Conservation (phyloP, 371 early-diverging fungal species). For the Phascolomyces articulosus region DNA sequence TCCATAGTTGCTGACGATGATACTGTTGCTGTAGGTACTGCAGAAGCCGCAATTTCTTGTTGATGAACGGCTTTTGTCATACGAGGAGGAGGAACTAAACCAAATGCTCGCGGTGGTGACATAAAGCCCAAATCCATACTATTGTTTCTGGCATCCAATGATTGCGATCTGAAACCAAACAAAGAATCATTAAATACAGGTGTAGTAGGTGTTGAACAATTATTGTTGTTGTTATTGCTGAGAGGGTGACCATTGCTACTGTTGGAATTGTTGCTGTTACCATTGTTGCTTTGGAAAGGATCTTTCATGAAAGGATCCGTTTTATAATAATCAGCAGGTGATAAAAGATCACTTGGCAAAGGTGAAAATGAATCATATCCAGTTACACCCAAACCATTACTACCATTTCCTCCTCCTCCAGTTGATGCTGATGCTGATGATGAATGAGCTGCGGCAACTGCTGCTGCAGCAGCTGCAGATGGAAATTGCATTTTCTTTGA, state of each 20-base stretch:
- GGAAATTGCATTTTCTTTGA: slow-evolving; percentile 23
- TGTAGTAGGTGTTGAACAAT: no score
- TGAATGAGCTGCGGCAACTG: no score
- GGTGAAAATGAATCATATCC: slow-evolving; percentile 48
- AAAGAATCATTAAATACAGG: slow-evolving; percentile 29
- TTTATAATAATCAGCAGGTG: slow-evolving; percentile 58
- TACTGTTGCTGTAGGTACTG: no score
- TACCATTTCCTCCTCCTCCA: no score
- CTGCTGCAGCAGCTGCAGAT: slow-evolving; percentile 15
- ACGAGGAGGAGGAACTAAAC: slow-evolving; percentile 18
- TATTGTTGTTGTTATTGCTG: no score
- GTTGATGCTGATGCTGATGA: slow-evolving; percentile 9
- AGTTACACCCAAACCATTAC: no score
- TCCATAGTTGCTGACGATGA: slow-evolving; percentile 21
- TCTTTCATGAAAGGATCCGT: slow-evolving; percentile 55
- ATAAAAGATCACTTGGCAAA: slow-evolving; percentile 65
- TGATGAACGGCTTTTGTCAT: not conserved
- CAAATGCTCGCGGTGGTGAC: slow-evolving; percentile 27
- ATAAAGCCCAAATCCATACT: slow-evolving; percentile 1
- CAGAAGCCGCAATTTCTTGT: slow-evolving; percentile 38
- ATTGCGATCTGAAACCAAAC: slow-evolving; percentile 33
- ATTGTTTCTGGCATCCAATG: slow-evolving; percentile 34
- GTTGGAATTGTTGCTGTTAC: no score
- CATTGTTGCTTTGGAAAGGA: slow-evolving; percentile 14
- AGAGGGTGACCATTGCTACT: no score